Base-by-base conservation (phyloP, 75 land plant genomes). In the Selaginella moellendorffii region DNA sequence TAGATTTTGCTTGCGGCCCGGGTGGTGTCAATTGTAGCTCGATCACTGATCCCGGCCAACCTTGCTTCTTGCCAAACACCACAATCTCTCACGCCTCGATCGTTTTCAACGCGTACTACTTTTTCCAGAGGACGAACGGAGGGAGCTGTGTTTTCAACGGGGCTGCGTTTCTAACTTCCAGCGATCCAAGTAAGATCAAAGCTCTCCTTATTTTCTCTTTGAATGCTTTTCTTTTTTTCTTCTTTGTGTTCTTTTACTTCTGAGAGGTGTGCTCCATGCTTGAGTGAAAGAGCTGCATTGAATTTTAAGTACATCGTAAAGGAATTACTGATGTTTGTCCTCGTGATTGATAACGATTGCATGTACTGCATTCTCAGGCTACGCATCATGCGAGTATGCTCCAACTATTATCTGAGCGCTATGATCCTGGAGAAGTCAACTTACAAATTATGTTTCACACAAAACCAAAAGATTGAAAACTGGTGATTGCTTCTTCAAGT, bases 181-280 rank as follows among this genome's bases (percentile, higher is more conserved):
- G 53, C 17, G 84, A 86, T 54, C 90, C 87, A 53, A 86, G 90
- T 86, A 75, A 86, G 89, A n/a, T n/a, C n/a, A n/a, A n/a, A n/a
- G n/a, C n/a, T n/a, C n/a, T n/a, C n/a, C n/a, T n/a, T n/a, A n/a
- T n/a, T n/a, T n/a, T n/a, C n/a, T n/a, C n/a, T n/a, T n/a, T n/a
- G n/a, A n/a, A n/a, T n/a, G n/a, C n/a, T n/a, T n/a, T n/a, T n/a
- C n/a, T n/a, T n/a, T n/a, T n/a, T n/a, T n/a, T n/a, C n/a, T n/a
- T n/a, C n/a, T n/a, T n/a, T n/a, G n/a, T n/a, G n/a, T n/a, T n/a
- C n/a, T n/a, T n/a, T n/a, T n/a, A n/a, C n/a, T n/a, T n/a, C n/a
- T n/a, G n/a, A n/a, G n/a, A n/a, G n/a, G n/a, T n/a, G n/a, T n/a
- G n/a, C n/a, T n/a, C n/a, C n/a, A n/a, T n/a, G n/a, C n/a, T n/a